Evolutionary conservation across 1,284 basidiomycete species (phyloP).

Genomic region (Xerocomus minutiporus): DNA sequence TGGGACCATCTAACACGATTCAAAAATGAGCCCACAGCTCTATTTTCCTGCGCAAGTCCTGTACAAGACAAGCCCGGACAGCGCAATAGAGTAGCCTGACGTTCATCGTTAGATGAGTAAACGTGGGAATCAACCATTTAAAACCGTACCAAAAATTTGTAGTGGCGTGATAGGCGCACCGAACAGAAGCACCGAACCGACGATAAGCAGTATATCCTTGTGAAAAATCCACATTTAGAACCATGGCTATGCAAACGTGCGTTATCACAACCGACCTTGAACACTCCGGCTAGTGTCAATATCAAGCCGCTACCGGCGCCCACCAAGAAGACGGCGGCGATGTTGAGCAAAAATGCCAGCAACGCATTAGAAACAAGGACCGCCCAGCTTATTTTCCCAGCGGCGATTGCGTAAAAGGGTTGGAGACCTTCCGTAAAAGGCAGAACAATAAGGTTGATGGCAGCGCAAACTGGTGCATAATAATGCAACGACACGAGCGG

Average conservation of each 20-base stretch:
- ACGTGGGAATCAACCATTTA: background rate
- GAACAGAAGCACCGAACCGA: constrained; percentile 84
- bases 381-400: constrained; percentile 57
- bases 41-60: constrained; percentile 73
- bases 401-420: constrained; percentile 63
- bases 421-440: constrained; percentile 88
- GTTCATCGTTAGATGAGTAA: constrained; percentile 3
- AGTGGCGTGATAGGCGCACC: constrained; percentile 74
- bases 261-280: constrained; percentile 59
- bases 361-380: constrained; percentile 82
- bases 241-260: background rate
- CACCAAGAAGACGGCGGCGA: constrained; percentile 93
- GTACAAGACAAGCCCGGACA: constrained; percentile 77
- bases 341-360: constrained; percentile 88
- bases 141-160: constrained; percentile 75
- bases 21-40: background rate
- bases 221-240: constrained; percentile 1
- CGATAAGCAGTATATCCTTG: constrained; percentile 91
- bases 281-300: constrained; percentile 90
- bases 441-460: constrained; percentile 79
- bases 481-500: constrained; percentile 94
- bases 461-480: constrained; percentile 93
- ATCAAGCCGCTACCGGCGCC: constrained; percentile 84
- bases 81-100: constrained; percentile 73
- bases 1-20: background rate